These are phyloP conservation scores for Syzygium aqueum DNA, from an alignment of 345 rosid genomes.

Conservation along the genomic window DNA sequence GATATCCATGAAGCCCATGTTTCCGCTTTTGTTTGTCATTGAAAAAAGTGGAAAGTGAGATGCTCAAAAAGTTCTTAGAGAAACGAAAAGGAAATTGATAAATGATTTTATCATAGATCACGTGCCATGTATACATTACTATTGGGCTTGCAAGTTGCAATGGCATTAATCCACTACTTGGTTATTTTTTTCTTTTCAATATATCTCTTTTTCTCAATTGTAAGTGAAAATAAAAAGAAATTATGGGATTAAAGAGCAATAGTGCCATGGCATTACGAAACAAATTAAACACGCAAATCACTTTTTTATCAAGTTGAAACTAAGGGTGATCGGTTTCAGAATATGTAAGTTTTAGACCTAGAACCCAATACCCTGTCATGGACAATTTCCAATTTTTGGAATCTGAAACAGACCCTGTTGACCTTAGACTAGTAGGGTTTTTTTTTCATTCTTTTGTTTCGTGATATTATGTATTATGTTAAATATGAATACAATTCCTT, in stretches of 20 bases:
- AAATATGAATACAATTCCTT: background rate
- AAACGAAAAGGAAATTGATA: background rate
- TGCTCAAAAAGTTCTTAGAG: background rate
- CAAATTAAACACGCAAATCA: background rate
- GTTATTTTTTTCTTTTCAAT: background rate
- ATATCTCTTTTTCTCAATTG: background rate
- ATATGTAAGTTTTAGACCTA: background rate
- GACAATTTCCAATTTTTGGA: background rate
- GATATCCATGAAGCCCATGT: background rate
- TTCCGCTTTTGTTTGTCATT: background rate
- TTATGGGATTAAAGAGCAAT: background rate
- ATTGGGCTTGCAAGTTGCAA: background rate
- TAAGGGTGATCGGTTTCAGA: background rate
- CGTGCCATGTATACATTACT: background rate
- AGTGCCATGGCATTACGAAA: background rate
- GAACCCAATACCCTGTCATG: background rate
- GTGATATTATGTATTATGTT: background rate
- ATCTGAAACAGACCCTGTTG: background rate
- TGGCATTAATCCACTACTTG: background rate
- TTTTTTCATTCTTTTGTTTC: background rate
- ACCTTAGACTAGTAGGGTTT: accelerated
- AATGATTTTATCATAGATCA: background rate
- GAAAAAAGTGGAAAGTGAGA: background rate
- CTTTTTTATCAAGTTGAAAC: background rate
- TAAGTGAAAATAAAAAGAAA: background rate